phyloP scores from a whole-genome alignment of 2,329 filamentous ascomycete genomes.

The Aspergillus novoparasiticus region DNA sequence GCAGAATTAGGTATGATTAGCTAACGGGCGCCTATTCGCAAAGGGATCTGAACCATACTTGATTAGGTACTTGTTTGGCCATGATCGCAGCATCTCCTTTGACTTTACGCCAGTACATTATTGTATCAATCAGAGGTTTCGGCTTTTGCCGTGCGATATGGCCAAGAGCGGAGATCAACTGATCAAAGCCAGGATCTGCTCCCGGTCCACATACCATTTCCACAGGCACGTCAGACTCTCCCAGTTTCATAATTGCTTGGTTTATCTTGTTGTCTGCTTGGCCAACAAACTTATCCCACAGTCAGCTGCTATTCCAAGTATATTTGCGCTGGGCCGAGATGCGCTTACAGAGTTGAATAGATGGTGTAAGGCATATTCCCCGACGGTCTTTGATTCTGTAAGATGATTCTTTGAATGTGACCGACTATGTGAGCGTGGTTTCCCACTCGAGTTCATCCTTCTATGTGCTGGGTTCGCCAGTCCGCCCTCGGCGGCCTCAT shows the following conservation, averaged over 20 bases:
- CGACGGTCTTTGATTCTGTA: conserved; percentile 87
- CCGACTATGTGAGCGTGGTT: conserved; percentile 70
- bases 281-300: conserved; percentile 71
- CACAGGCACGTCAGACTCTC: conserved; percentile 79
- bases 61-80: conserved; percentile 51
- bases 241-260: conserved; percentile 77
- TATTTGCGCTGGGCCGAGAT: not conserved
- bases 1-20: conserved; percentile 6
- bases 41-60: conserved; percentile 25
- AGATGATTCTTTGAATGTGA: conserved; percentile 71
- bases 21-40: not conserved
- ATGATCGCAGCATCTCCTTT: conserved; percentile 87
- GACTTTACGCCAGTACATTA: conserved; percentile 97
- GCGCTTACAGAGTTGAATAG: conserved; percentile 81
- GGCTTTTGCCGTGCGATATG: conserved; percentile 94
- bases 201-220: conserved; percentile 90
- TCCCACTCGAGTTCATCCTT: conserved; percentile 62
- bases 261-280: conserved; percentile 97
- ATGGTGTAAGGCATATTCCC: conserved; percentile 95
- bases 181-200: conserved; percentile 86
- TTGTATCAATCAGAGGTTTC: conserved; percentile 91
- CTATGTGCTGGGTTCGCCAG: conserved; percentile 35
- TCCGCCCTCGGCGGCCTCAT: conserved; percentile 28
- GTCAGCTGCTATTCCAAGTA: conserved; percentile 32
- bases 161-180: conserved; percentile 87